phyloP scores from a whole-genome alignment of 2,329 filamentous ascomycete species.

The Domatiomyces globalis region DNA sequence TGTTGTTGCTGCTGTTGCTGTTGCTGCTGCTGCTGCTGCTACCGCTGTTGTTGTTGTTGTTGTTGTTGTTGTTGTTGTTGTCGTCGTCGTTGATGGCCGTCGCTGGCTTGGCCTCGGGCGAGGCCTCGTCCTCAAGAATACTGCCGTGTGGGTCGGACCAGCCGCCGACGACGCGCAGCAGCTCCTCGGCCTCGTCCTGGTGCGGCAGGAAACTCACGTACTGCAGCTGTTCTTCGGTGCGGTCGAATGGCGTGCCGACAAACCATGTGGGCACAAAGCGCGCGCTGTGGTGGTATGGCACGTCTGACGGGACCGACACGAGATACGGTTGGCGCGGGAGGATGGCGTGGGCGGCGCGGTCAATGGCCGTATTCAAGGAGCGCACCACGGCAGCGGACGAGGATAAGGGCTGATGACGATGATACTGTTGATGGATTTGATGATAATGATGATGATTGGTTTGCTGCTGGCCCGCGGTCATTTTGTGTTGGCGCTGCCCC shows the following conservation, averaged over 20 bases:
- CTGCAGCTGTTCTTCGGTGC: constrained; percentile 44
- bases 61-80: neutral
- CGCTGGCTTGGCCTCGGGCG: neutral
- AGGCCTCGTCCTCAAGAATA: constrained; percentile 29
- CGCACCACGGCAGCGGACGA: neutral
- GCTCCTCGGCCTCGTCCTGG: constrained; percentile 39
- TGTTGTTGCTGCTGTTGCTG: neutral
- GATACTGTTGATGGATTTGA: neutral
- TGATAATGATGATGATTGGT: neutral
- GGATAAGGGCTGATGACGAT: neutral
- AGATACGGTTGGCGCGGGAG: constrained; percentile 33
- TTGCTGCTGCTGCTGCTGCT: neutral
- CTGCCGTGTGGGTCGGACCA: constrained; percentile 37
- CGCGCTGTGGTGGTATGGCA: constrained; percentile 30
- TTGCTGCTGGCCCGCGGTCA: neutral
- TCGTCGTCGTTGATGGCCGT: constrained; percentile 5
- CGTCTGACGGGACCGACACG: constrained; percentile 33
- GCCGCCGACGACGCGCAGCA: constrained; percentile 38
- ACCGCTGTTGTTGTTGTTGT: neutral
- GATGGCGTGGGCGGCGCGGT: constrained; percentile 28
- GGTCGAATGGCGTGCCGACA: constrained; percentile 38
- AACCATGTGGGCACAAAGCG: constrained; percentile 34
- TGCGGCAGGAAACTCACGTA: constrained; percentile 49
- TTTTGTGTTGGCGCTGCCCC: neutral
- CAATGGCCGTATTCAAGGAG: constrained; percentile 21